Evolutionary conservation across 2,329 filamentous ascomycete species (phyloP), one percentile per base, ranked within the genome.

Genomic region (Arthrobotrys megalospora): DNA sequence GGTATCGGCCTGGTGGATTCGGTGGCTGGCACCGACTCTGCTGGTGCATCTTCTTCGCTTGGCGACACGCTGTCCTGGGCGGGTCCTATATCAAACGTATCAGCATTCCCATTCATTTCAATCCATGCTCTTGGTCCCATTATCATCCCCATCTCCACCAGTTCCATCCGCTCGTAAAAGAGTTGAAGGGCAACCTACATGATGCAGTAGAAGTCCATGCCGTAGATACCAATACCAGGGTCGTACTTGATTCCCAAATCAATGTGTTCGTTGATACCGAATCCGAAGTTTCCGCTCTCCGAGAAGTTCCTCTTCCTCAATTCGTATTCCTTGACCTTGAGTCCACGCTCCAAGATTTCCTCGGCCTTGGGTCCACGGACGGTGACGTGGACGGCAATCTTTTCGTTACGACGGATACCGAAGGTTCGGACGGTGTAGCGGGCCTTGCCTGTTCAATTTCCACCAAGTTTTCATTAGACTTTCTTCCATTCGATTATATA

Each of bases 271-370:
- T 90, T 94, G 90, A 99, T 99, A 90, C 96, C 96, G 91, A 99
- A 99, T 84, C 96, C 96, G 87, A 99, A 99, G 92, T 97, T 97
- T 86, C 96, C 96, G 83, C 95, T 98, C 91, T 97, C 93, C 86
- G 92, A 95, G 92, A 99, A 99, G 93, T 99, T 99, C 88, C 93
- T 92, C 91, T 96, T 97, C 89, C 93, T 92, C 85, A 99, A 90
- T 88, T 99, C 96, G 90, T 99, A 99, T 89, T 99, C 96, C 94
- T 99, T 99, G 91, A 99, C 96, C 92, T 99, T 99, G 86, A 99
- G 92, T 86, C 96, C 96, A 91, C 96, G 95, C 93, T 99, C 96
- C 86, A 99, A 92, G 85, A 99, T 99, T 89, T 99, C 96, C 91
- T 99, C 96, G 81, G 96, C 96, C 92, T 93, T 97, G 88, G 96